phyloP scores from a whole-genome alignment of 345 rosid species.

The Rhizophora apiculata region DNA sequence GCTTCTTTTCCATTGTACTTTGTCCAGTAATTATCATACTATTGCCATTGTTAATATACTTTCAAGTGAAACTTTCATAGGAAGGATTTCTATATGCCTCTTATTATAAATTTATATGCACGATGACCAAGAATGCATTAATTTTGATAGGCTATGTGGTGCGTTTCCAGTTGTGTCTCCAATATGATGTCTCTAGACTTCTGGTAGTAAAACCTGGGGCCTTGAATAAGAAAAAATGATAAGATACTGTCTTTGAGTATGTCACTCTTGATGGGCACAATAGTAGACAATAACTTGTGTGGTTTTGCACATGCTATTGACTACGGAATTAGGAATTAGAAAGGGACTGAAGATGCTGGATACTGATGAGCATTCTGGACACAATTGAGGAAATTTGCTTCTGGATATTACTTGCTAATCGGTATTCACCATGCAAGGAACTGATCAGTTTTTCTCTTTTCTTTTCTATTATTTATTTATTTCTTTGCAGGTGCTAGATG shows the following conservation, averaged over 20 bases:
- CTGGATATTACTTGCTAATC: no score
- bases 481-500: slow-evolving; percentile 77
- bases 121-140: background rate
- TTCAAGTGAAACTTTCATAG: background rate
- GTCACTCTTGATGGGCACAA: background rate
- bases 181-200: background rate
- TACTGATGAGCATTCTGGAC: no score
- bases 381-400: no score
- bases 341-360: no score
- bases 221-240: background rate
- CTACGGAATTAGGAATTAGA: no score
- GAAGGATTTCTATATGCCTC: background rate
- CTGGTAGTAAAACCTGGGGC: background rate
- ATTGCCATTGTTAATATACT: background rate
- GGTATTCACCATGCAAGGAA: background rate
- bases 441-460: background rate
- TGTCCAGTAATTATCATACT: background rate
- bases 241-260: background rate
- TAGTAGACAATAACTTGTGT: background rate
- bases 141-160: background rate
- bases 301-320: background rate
- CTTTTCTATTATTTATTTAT: background rate
- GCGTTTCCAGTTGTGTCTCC: background rate
- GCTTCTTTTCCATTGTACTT: background rate
- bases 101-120: background rate